Conservation (phyloP, 192 early-diverging fungal species). For the Kickxella alabastrina region DNA sequence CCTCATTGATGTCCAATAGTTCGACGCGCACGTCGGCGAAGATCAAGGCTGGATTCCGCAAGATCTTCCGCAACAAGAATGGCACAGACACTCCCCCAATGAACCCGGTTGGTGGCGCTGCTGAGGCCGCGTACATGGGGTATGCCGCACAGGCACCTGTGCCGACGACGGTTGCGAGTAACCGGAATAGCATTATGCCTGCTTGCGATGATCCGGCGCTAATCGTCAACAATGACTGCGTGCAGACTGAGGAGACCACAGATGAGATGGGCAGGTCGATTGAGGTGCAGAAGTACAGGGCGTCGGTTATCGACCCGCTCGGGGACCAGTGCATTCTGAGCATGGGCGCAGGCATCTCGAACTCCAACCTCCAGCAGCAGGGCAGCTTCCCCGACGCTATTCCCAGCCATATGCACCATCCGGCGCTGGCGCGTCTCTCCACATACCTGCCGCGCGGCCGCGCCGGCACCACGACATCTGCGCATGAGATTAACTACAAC, state of each 20-base stretch:
- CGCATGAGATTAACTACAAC: constrained; percentile 37
- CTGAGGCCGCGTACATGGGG: constrained; percentile 30
- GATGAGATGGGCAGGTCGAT: constrained; percentile 30
- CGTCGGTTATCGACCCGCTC: neutral
- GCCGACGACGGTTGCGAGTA: neutral
- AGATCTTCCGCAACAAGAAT: constrained; percentile 47
- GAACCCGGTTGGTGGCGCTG: too few species aligned
- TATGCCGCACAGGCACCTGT: constrained; percentile 6
- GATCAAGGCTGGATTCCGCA: constrained; percentile 32
- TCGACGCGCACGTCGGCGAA: constrained; percentile 36
- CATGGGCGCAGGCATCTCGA: neutral
- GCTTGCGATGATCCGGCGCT: constrained; percentile 12
- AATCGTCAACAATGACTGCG: constrained; percentile 16
- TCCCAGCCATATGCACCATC: constrained; percentile 8
- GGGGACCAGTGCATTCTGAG: neutral
- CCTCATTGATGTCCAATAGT: constrained; percentile 28
- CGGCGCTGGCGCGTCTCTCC: constrained; percentile 34
- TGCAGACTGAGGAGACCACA: constrained; percentile 15
- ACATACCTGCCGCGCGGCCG: constrained; percentile 38
- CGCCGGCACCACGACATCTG: constrained; percentile 29
- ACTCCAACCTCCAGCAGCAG: neutral
- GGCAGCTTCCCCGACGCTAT: neutral
- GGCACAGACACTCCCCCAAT: constrained; percentile 7
- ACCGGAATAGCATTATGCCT: constrained; percentile 2
- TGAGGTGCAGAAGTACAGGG: constrained; percentile 32